A percentile compares a stretch with the other conserved stretches of the same genome.
Evolutionary conservation across 2,329 filamentous ascomycete species (phyloP).

Genomic region (Fusarium floridanum): DNA sequence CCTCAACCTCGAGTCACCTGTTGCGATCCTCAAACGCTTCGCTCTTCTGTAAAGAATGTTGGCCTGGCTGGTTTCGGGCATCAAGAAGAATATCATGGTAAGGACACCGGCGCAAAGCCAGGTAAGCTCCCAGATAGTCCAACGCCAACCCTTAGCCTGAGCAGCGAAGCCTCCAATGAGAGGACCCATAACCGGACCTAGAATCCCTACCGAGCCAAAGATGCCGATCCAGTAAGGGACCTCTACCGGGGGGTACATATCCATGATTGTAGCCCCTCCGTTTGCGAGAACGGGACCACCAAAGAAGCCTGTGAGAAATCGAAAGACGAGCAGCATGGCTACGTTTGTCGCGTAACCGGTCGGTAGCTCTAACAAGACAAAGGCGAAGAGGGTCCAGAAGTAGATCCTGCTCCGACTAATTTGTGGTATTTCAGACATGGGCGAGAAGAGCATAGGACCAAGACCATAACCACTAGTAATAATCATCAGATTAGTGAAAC

Average conservation of each 20-base stretch:
- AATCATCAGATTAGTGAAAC: neutral
- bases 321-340: slow-evolving; percentile 31
- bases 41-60: slow-evolving; percentile 42
- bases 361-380: slow-evolving; percentile 27
- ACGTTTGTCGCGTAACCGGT: slow-evolving; percentile 26
- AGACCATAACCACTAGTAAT: slow-evolving; percentile 18
- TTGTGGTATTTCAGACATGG: slow-evolving; percentile 31
- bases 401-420: slow-evolving; percentile 35
- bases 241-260: slow-evolving; percentile 16
- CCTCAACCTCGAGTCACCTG: slow-evolving; percentile 19
- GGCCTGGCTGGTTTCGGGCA: slow-evolving; percentile 42
- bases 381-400: slow-evolving; percentile 31
- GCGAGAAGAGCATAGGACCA: slow-evolving; percentile 34
- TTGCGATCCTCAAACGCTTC: slow-evolving; percentile 27
- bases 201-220: slow-evolving; percentile 4
- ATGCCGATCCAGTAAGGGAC: slow-evolving; percentile 14
- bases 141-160: slow-evolving; percentile 36
- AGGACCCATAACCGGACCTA: slow-evolving; percentile 24
- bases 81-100: slow-evolving; percentile 38
- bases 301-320: slow-evolving; percentile 40
- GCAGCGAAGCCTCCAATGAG: slow-evolving; percentile 18
- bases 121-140: slow-evolving; percentile 44
- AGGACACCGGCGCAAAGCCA: slow-evolving; percentile 36
- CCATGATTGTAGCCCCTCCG: slow-evolving; percentile 17
- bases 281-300: slow-evolving; percentile 21